Base-by-base conservation (phyloP, 371 early-diverging fungal genomes). In the Funneliformis caledonium region DNA sequence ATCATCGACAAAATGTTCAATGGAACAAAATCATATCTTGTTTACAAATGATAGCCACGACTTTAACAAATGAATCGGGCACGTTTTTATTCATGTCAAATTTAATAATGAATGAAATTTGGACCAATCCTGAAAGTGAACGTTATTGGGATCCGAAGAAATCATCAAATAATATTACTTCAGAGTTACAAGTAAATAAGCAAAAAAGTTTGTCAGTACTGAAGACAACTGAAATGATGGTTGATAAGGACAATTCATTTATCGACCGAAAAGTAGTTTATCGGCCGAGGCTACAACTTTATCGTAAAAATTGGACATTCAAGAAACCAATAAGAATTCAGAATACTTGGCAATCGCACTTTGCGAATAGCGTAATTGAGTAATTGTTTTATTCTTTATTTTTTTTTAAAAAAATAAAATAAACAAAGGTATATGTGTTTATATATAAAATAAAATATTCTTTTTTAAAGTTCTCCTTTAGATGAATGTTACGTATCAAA, bases 1-100 rank as follows among this genome's bases (percentile, higher is more conserved):
- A 16, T 33, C 52, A 74, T 33, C 26, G n/a, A 14, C 26, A 52
- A 52, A 74, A 50, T 16, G 9, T 74, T 33, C 74, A 52, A 74
- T 74, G 50, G 50, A 33, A 74, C 4, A 59, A 74, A 47, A 43
- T 52, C 7, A 52, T 59, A 56, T 22, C 50, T 56, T 19, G 14
- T 59, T 37, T 74, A 31, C 37, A 74, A 74, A 59, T 50, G 16
- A 74, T 74, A 70, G 22, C 22, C 43, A n/a, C 22, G 2, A 45
- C 70, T 22, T 70, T 70, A 19, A 47, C 70, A 70, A 37, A 70
- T 22, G 37, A 43, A n/a, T 22, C 12, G n/a, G 47, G n/a, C 0
- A 10, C 45, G 6, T 70, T 70, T n/a, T 43, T 45, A n/a, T 70
- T 19, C n/a, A 43, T 70, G n/a, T 43, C 70, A 42, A 19, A 43